Evolutionary conservation across 2,329 filamentous ascomycete genomes (phyloP), one percentile per base, ranked within the genome.

Genomic region (Raffaelea albimanens): DNA sequence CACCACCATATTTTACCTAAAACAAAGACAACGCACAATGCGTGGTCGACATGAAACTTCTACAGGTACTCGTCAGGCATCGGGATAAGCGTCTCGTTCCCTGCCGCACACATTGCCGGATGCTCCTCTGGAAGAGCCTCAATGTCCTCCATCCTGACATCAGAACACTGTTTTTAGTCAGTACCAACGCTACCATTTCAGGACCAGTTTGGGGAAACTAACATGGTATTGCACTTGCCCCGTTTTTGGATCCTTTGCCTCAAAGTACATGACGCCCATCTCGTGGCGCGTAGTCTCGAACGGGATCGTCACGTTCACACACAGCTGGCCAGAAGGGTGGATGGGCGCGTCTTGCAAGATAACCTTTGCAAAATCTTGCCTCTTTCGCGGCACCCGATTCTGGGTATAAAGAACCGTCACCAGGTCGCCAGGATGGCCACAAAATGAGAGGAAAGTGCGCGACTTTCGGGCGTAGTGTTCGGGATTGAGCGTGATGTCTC

Each of bases 231-330:
- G 19, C 33, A 45, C 43, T 16, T 39, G n/a, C 3, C 43, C 43
- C n/a, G 33, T 45, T 16, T 29, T n/a, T 22, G 43, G 43, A 18
- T 45, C 43, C 33, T 4, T 38, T 3, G 43, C 33, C 34, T 45
- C 43, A 23, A 45, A 45, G 43, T 45, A 45, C 43, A 45, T 38
- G 33, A 45, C 43, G 3, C 43, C 43, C 31, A 45, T 45, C 43
- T 45, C 43, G 43, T 38, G 5, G 20, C 18, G 13, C 2, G 14
- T 9, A 8, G 43, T 45, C 31, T 23, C 8, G 14, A 45, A 45
- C 9, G 43, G 43, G 2, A 45, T 45, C 34, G 43, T 45, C 2
- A 45, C 11, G 31, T 45, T 45, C 14, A 45, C 43, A 13, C 43
- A 45, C 33, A 45, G 21, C 18, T 45, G 43, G 4, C 43, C 43